Percentiles rank a stretch among this genome's conserved stretches.
Conservation (phyloP, 73 alveolate species). For the Paramecium sonneborni region DNA sequence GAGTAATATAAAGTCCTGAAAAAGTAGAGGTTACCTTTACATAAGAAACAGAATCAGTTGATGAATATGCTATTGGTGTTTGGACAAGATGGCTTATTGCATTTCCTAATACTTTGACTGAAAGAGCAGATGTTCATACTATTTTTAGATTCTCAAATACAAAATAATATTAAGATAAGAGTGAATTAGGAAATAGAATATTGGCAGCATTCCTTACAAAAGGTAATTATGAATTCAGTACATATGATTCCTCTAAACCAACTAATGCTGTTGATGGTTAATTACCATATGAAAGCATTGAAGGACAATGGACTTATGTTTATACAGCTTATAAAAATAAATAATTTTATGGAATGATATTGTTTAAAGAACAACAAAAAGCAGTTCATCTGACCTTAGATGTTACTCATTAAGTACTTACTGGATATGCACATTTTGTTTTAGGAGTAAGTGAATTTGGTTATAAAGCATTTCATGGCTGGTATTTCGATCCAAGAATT, state of each 20-base stretch:
- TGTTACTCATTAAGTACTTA: slow-evolving; percentile 3
- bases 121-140: slow-evolving; percentile 32
- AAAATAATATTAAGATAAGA: background rate
- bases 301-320: slow-evolving; percentile 42
- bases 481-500: slow-evolving; percentile 38
- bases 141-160: background rate
- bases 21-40: background rate
- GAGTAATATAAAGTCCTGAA: background rate
- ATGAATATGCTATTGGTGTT: slow-evolving; percentile 38
- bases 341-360: background rate
- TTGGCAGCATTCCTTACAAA: background rate
- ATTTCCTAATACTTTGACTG: slow-evolving; percentile 6
- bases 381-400: background rate
- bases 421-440: slow-evolving; percentile 17
- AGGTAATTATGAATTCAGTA: slow-evolving; percentile 26
- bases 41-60: slow-evolving; percentile 47
- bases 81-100: slow-evolving; percentile 53
- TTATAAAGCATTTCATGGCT: slow-evolving; percentile 20
- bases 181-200: slow-evolving; percentile 22
- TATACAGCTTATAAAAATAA: background rate
- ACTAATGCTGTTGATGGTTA: slow-evolving; percentile 15
- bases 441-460: slow-evolving; percentile 42
- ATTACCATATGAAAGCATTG: background rate
- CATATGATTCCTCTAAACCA: slow-evolving; percentile 12
- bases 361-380: background rate